A percentile compares a stretch with the other conserved stretches of the same genome.
These are phyloP conservation scores for Saccharomyces hybrid DNA, from an alignment of 1,139 yeast species.

Conservation along the genomic window DNA sequence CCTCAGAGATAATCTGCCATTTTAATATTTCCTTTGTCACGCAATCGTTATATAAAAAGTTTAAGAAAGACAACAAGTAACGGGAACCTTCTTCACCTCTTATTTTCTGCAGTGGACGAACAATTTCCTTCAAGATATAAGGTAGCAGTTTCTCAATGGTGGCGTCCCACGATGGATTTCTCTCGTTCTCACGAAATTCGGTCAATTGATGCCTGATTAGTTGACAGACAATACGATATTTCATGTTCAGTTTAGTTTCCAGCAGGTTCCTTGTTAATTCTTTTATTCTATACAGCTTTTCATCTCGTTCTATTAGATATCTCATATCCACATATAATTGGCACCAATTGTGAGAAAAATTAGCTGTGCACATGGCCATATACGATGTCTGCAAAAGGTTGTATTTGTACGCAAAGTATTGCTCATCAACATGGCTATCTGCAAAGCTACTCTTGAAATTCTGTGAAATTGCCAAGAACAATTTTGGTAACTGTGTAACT, in stretches of 20 bases:
- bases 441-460: slow-evolving; percentile 14
- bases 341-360: slow-evolving; percentile 24
- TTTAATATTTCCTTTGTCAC: slow-evolving; percentile 17
- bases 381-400: slow-evolving; percentile 27
- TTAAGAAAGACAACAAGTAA: slow-evolving; percentile 11
- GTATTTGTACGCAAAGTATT: slow-evolving; percentile 21
- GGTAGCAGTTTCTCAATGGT: slow-evolving; percentile 21
- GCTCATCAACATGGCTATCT: slow-evolving; percentile 12
- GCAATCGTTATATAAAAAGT: slow-evolving; percentile 21
- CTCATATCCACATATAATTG: slow-evolving; percentile 25
- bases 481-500: slow-evolving; percentile 17
- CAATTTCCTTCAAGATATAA: slow-evolving; percentile 15
- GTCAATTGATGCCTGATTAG: slow-evolving; percentile 17
- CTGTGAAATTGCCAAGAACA: slow-evolving; percentile 9
- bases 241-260: slow-evolving; percentile 15
- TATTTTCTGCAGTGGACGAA: slow-evolving; percentile 14
- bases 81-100: slow-evolving; percentile 10
- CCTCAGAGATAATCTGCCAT: slow-evolving; percentile 32
- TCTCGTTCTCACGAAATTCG: slow-evolving; percentile 19
- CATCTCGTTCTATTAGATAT: slow-evolving; percentile 9
- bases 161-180: slow-evolving; percentile 20
- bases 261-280: slow-evolving; percentile 20
- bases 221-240: slow-evolving; percentile 14
- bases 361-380: slow-evolving; percentile 21
- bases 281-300: slow-evolving; percentile 13